A percentile compares a stretch with the other conserved stretches of the same genome.
phyloP scores from a whole-genome alignment of 306 rosid species.

The Sophora flavescens region DNA sequence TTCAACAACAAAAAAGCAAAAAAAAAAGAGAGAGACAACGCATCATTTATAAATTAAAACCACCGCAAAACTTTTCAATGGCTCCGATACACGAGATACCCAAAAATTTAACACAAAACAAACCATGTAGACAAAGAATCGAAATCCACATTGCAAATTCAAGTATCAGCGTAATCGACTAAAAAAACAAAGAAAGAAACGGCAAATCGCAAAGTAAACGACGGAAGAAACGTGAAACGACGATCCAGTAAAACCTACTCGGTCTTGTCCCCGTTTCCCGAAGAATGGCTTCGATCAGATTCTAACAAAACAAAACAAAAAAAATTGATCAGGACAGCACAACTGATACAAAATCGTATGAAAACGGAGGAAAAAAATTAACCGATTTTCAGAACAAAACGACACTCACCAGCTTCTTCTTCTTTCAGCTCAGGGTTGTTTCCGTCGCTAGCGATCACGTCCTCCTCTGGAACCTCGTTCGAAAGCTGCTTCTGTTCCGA shows the following conservation, averaged over 20 bases:
- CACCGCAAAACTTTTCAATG: conserved; percentile 25
- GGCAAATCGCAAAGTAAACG: conserved; percentile 33
- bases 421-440: conserved; percentile 46
- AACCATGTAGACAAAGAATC: conserved; percentile 51
- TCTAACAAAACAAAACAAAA: conserved; percentile 48
- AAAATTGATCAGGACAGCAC: conserved; percentile 36
- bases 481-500: conserved; percentile 71
- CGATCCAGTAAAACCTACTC: conserved; percentile 59
- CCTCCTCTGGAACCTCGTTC: conserved; percentile 50
- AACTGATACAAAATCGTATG: conserved; percentile 29
- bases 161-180: conserved; percentile 41
- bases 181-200: not conserved
- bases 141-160: conserved; percentile 50
- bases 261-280: conserved; percentile 50
- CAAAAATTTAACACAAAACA: conserved; percentile 31
- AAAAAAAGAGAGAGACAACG: not conserved
- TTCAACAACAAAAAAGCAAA: not conserved
- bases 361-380: conserved; percentile 30
- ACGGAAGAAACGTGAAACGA: conserved; percentile 35
- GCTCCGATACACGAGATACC: conserved; percentile 27
- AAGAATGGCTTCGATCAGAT: conserved; percentile 67
- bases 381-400: conserved; percentile 29
- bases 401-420: conserved; percentile 63
- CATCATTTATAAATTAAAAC: conserved; percentile 23
- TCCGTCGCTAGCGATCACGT: conserved; percentile 47